Evolutionary conservation across 2,329 filamentous ascomycete species (phyloP).

Genomic region (Fusarium cicatricum): DNA sequence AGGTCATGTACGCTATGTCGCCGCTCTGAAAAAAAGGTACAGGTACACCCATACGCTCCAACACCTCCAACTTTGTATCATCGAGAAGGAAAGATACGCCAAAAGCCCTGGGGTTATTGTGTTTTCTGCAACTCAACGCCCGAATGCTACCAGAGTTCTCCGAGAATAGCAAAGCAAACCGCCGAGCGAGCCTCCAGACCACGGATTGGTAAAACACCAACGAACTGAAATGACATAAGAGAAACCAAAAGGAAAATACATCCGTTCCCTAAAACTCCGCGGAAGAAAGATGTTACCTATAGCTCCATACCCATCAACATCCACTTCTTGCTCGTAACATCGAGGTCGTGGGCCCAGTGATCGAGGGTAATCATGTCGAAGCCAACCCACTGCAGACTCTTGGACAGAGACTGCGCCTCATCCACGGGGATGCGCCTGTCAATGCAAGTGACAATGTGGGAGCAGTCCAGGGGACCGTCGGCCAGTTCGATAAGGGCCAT

Average conservation of each 20-base stretch:
- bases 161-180: conserved; percentile 23
- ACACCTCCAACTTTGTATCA: conserved; percentile 21
- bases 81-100: conserved; percentile 19
- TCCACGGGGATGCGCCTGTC: conserved; percentile 72
- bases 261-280: conserved; percentile 32
- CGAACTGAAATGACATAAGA: conserved; percentile 23
- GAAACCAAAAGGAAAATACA: conserved; percentile 33
- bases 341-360: conserved; percentile 71
- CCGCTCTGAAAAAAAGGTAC: conserved; percentile 14
- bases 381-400: conserved; percentile 91
- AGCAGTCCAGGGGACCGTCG: conserved; percentile 77
- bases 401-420: conserved; percentile 73
- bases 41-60: conserved; percentile 24
- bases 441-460: conserved; percentile 80
- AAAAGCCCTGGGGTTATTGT: conserved; percentile 19
- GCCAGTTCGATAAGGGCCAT: conserved; percentile 92
- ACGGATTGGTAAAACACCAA: conserved; percentile 28
- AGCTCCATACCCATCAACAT: conserved; percentile 90
- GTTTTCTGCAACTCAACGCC: conserved; percentile 35
- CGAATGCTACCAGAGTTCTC: conserved; percentile 24
- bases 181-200: conserved; percentile 15
- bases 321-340: conserved; percentile 80
- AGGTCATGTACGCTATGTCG: conserved; percentile 8
- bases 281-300: conserved; percentile 57
- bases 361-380: conserved; percentile 85